These are phyloP conservation scores for Boletus austroedulis DNA, from an alignment of 1,284 basidiomycete species.

Conservation along the genomic window DNA sequence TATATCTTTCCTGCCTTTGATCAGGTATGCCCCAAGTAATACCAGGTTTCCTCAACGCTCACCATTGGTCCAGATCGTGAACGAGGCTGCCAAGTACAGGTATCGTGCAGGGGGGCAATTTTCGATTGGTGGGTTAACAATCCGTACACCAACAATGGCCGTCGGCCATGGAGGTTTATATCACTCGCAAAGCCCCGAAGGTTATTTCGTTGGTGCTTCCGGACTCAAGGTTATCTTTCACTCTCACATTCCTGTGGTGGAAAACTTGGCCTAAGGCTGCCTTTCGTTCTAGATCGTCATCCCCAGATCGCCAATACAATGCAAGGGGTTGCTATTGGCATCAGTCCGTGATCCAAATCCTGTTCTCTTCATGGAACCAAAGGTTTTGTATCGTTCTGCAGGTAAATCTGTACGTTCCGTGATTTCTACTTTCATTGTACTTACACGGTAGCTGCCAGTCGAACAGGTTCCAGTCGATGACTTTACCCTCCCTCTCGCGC, in stretches of 20 bases:
- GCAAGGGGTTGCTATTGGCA: slow-evolving; percentile 84
- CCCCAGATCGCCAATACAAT: slow-evolving; percentile 90
- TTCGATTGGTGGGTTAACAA: slow-evolving; percentile 81
- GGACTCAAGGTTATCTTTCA: slow-evolving; percentile 73
- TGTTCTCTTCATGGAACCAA: slow-evolving; percentile 93
- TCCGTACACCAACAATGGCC: slow-evolving; percentile 85
- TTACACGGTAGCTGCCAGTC: slow-evolving; percentile 45
- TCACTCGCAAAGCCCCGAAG: slow-evolving; percentile 93
- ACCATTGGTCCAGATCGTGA: slow-evolving; percentile 67
- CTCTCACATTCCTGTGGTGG: neutral
- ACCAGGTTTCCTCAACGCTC: neutral
- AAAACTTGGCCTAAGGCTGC: neutral
- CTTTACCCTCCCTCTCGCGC: slow-evolving; percentile 75
- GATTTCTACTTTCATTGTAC: neutral
- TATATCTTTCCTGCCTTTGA: slow-evolving; percentile 93
- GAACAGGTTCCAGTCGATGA: slow-evolving; percentile 93
- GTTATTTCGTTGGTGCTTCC: slow-evolving; percentile 88
- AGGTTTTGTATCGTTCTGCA: slow-evolving; percentile 82
- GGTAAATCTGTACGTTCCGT: slow-evolving; percentile 38
- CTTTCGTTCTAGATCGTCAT: slow-evolving; percentile 66
- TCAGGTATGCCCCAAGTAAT: slow-evolving; percentile 51
- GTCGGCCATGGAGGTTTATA: slow-evolving; percentile 94
- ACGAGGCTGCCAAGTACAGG: slow-evolving; percentile 92
- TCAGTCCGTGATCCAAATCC: slow-evolving; percentile 92
- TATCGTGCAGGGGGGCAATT: slow-evolving; percentile 87